Conservation (phyloP, 306 rosid species). For the Alnus rubra region DNA sequence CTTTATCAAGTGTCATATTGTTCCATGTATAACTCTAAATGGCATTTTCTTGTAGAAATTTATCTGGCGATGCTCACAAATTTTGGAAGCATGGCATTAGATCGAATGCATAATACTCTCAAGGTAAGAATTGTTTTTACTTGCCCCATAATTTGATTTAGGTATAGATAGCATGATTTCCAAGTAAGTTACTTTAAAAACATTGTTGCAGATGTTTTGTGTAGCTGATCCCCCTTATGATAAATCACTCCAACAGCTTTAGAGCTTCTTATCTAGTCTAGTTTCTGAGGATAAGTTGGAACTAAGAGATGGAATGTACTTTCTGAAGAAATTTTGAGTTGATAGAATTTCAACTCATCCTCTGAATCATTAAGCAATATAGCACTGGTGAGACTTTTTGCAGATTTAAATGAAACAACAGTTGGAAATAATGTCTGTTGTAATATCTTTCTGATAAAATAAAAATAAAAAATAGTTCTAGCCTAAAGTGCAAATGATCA, state of each 20-base stretch:
- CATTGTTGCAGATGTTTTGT: conserved; percentile 78
- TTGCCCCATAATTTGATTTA: not conserved
- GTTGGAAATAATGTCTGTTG: not conserved
- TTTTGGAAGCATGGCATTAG: conserved; percentile 89
- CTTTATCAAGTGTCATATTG: not conserved
- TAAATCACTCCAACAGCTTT: conserved; percentile 89
- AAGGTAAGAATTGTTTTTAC: conserved; percentile 57
- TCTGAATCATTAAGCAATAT: conserved; percentile 6
- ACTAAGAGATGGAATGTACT: conserved; percentile 77
- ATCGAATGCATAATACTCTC: conserved; percentile 93
- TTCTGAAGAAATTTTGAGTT: conserved; percentile 56
- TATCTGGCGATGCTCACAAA: conserved; percentile 96
- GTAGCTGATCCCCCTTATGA: conserved; percentile 85
- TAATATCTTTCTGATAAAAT: too few species aligned
- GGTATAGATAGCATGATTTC: conserved; percentile 6
- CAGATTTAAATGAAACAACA: not conserved
- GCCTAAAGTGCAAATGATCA: too few species aligned
- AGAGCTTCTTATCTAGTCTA: conserved; percentile 80
- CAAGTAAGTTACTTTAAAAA: conserved; percentile 6
- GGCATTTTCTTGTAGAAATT: conserved; percentile 62
- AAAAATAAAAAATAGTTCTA: too few species aligned
- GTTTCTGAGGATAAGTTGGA: conserved; percentile 89
- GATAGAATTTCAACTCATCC: conserved; percentile 17
- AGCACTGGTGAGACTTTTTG: conserved; percentile 32
- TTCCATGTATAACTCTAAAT: conserved; percentile 25